Conservation (phyloP, 768 basidiomycete genomes). For the Suillus decipiens region DNA sequence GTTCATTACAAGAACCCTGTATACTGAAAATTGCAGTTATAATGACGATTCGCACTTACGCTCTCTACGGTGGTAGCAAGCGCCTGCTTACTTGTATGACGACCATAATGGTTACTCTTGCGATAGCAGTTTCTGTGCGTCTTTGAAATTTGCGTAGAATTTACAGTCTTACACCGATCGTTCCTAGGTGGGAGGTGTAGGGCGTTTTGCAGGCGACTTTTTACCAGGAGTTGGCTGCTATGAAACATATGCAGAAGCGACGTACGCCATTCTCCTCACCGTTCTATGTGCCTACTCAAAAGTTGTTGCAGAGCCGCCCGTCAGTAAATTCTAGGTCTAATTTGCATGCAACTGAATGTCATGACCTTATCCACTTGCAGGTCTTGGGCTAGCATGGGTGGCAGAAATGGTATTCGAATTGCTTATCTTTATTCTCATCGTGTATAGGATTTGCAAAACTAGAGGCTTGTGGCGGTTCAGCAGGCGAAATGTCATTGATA, state of each 20-base stretch:
- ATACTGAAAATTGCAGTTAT: no score
- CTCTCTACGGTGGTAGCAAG: no score
- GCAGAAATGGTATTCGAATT: not conserved
- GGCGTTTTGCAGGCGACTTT: no score
- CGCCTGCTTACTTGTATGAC: no score
- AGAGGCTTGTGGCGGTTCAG: not conserved
- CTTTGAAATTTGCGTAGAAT: no score
- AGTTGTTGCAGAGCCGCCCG: not conserved
- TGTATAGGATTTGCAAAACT: not conserved
- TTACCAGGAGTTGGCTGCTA: no score
- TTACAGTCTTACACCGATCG: no score
- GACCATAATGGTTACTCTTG: no score
- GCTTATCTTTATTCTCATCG: not conserved
- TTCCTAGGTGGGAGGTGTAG: no score
- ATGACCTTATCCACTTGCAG: not conserved
- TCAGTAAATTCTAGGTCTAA: not conserved
- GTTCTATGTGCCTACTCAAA: conserved; percentile 31
- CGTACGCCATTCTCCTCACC: conserved; percentile 31
- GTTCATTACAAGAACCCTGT: no score
- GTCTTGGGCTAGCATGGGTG: not conserved
- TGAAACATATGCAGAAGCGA: not conserved
- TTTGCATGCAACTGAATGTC: not conserved
- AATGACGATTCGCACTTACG: no score
- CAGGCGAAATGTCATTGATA: not conserved
- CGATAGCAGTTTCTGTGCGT: no score